Percentiles rank a stretch among this genome's conserved stretches.
These are phyloP conservation scores for Neurospora sp. DNA, from an alignment of 495 filamentous ascomycete species.

Conservation along the genomic window DNA sequence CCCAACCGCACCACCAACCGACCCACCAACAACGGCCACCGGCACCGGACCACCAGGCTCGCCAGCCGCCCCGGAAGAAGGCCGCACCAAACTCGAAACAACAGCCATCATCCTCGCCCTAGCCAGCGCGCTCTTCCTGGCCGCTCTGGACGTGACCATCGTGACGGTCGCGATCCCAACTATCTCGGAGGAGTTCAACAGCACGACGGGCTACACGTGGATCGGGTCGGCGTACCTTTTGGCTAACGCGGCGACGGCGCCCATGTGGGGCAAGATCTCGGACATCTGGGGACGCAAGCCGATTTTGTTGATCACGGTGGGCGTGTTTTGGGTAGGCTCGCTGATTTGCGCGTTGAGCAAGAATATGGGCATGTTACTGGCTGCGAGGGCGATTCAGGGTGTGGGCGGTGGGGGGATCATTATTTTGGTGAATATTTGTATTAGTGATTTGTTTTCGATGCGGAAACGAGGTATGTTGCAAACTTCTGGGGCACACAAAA, in stretches of 20 bases:
- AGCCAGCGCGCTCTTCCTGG: conserved; percentile 41
- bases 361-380: conserved; percentile 65
- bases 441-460: conserved; percentile 72
- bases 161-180: conserved; percentile 38
- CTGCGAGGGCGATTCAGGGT: conserved; percentile 69
- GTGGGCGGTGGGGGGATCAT: conserved; percentile 76
- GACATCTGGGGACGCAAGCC: conserved; percentile 84
- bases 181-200: conserved; percentile 52
- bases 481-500: not conserved
- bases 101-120: conserved; percentile 32
- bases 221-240: conserved; percentile 64
- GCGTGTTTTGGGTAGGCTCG: conserved; percentile 66
- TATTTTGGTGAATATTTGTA: conserved; percentile 70
- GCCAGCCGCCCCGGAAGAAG: conserved; percentile 16
- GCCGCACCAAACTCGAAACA: conserved; percentile 26
- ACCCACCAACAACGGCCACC: not conserved
- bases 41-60: not conserved
- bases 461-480: conserved; percentile 39
- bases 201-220: conserved; percentile 64
- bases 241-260: conserved; percentile 56
- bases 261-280: conserved; percentile 72
- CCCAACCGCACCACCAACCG: not conserved
- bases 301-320: conserved; percentile 61
- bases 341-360: conserved; percentile 58
- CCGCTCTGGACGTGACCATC: conserved; percentile 37